These are phyloP conservation scores for Endocalyx cinctus DNA, from an alignment of 2,329 filamentous ascomycete species.

Conservation along the genomic window DNA sequence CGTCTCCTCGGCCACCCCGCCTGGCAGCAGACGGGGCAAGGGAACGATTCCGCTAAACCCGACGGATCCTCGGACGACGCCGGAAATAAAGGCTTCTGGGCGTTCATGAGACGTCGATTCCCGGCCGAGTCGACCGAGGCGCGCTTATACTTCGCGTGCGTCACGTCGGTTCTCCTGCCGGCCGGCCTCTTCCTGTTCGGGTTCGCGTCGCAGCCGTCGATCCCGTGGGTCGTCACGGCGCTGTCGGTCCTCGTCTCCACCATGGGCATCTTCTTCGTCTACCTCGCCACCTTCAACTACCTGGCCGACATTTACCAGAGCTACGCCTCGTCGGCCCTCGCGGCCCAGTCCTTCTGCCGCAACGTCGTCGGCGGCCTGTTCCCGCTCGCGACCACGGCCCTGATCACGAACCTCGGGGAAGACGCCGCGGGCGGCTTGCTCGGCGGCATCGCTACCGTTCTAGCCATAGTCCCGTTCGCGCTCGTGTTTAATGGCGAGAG, in stretches of 20 bases:
- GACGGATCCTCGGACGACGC: conserved; percentile 10
- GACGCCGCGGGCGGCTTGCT: conserved; percentile 68
- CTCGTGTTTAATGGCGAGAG: conserved; percentile 71
- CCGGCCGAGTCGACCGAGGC: conserved; percentile 62
- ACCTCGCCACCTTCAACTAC: conserved; percentile 89
- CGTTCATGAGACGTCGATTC: conserved; percentile 40
- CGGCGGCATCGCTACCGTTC: conserved; percentile 61
- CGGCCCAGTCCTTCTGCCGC: conserved; percentile 80
- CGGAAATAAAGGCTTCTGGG: conserved; percentile 35
- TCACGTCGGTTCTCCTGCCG: conserved; percentile 71
- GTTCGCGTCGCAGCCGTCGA: conserved; percentile 57
- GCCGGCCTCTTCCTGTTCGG: conserved; percentile 78
- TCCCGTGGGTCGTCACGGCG: conserved; percentile 69
- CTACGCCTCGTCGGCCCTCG: conserved; percentile 80
- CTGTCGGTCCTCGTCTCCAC: conserved; percentile 70
- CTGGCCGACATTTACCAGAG: conserved; percentile 82
- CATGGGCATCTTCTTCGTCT: conserved; percentile 82
- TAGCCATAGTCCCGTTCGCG: conserved; percentile 85
- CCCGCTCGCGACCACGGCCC: conserved; percentile 66
- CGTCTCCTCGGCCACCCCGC: conserved; percentile 48
- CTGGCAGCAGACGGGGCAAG: conserved; percentile 25
- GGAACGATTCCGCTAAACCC: not conserved
- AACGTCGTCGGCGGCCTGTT: conserved; percentile 81
- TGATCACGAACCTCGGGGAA: conserved; percentile 71
- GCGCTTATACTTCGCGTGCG: conserved; percentile 77